Base-by-base conservation (phyloP, 148 eudicot genomes). In the Dianthus caryophyllus region DNA sequence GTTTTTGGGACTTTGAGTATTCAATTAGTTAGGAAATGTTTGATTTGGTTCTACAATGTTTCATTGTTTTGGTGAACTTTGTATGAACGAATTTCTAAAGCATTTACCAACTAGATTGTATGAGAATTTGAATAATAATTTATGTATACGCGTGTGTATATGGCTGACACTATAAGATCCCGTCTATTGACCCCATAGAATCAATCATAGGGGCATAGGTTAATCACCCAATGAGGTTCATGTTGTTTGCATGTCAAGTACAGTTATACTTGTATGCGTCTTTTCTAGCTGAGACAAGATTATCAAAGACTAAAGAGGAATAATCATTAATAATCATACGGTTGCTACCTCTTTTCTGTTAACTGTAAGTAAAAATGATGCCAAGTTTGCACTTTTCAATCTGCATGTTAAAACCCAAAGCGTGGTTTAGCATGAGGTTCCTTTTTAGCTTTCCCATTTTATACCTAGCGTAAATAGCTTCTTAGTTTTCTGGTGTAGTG, bases 401-500 rank as follows among this genome's bases (percentile, higher is more conserved):
- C 44, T 41, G 12, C 11, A 41, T 9, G 6, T 41, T 41, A 41
- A 41, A 41, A 13, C 44, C 44, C 11, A 41, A 18, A 50, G 20
- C 18, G 18, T 27, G 38, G 7, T 27, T 56, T 17, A n/a, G 61
- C 36, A 29, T 27, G 61, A 30, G 21, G 27, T 26, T 55, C 9
- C 13, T 1, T 21, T 1, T 50, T 16, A 2, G 25, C n/a, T n/a
- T n/a, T n/a, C n/a, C n/a, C n/a, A n/a, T n/a, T n/a, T n/a, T n/a
- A n/a, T n/a, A n/a, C n/a, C n/a, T n/a, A n/a, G n/a, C n/a, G n/a
- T n/a, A 22, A 8, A 53, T 8, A n/a, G n/a, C n/a, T 0, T 60
- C 64, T 60, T 60, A 36, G 31, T 64, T 30, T 25, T 67, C n/a
- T n/a, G n/a, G n/a, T n/a, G n/a, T 43, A 22, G 12, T 38, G 51